Evolutionary conservation across 2,329 filamentous ascomycete genomes (phyloP), one percentile per base, ranked within the genome.

Genomic region (Grosmannia huntii): DNA sequence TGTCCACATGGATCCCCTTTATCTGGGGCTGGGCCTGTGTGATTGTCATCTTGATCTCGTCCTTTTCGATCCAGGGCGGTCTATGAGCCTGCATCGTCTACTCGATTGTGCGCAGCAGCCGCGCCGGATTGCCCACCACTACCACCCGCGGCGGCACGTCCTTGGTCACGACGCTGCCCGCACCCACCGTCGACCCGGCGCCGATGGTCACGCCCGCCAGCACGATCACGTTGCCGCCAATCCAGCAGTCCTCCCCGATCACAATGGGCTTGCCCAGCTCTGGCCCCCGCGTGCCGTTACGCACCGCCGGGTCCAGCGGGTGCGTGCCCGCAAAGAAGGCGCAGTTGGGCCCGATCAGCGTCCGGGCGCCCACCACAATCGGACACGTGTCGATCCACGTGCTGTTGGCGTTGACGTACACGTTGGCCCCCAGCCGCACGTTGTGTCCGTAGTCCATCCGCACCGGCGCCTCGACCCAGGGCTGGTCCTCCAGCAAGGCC

Each of bases 1-100:
- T 96, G 90, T 92, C 90, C 52, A 96, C 91, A 0, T 96, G 90
- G 90, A 88, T 95, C 56, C 91, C 91, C 0, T 87, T 94, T 66
- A 80, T 91, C 25, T 96, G 91, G 91, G 89, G 84, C 1, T 79
- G 89, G 67, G 86, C 92, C 69, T 95, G 90, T 69, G 84, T 92
- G 11, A 70, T 96, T 53, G 80, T 95, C 33, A 75, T 96, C 52
- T 83, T 96, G 55, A 76, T 95, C 62, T 94, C 90, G 5, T 94
- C 89, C 4, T 96, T 96, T 69, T 89, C 90, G n/a, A 91, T 95
- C 56, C 90, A 95, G 68, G 90, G 90, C 54, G 90, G 89, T 46
- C 77, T 96, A 61, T 96, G n/a, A 16, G 48, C 48, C 23, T 28
- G 2, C 23, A 50, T 10, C 23, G 12, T n/a, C 27, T 16, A 31